Evolutionary conservation across 352 stramenopile genomes (phyloP).

Genomic region (Phytopythium ostracodes): DNA sequence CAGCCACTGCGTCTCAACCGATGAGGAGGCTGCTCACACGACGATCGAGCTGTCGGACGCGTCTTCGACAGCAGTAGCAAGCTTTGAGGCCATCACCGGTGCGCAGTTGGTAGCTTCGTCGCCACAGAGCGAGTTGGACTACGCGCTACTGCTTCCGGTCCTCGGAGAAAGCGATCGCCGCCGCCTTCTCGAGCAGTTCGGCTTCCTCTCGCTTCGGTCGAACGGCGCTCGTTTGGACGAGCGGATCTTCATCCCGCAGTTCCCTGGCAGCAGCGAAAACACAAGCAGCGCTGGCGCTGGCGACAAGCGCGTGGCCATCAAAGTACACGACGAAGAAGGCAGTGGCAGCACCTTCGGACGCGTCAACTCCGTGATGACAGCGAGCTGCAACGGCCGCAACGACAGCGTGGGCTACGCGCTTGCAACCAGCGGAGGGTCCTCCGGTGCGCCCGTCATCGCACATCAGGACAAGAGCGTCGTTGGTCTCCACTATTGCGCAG

Average conservation of each 20-base stretch:
- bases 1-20: constrained; percentile 39
- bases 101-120: constrained; percentile 32
- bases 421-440: constrained; percentile 44
- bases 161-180: background rate
- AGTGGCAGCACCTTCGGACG: constrained; percentile 12
- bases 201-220: constrained; percentile 35
- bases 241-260: constrained; percentile 53
- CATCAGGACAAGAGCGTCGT: constrained; percentile 32
- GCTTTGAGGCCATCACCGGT: constrained; percentile 23
- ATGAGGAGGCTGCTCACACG: constrained; percentile 24
- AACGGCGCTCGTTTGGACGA: constrained; percentile 16
- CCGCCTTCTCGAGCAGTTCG: constrained; percentile 27
- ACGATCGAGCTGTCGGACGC: constrained; percentile 50
- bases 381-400: constrained; percentile 26
- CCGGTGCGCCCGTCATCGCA: constrained; percentile 41
- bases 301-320: constrained; percentile 50
- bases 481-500: constrained; percentile 50
- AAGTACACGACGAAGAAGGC: constrained; percentile 10
- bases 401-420: constrained; percentile 43
- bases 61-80: constrained; percentile 13
- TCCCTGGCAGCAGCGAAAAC: constrained; percentile 19
- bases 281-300: background rate
- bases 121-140: constrained; percentile 27
- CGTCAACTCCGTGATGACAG: constrained; percentile 19
- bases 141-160: constrained; percentile 26